Conservation (phyloP, 345 rosid genomes). For the Toxicodendron radicans region DNA sequence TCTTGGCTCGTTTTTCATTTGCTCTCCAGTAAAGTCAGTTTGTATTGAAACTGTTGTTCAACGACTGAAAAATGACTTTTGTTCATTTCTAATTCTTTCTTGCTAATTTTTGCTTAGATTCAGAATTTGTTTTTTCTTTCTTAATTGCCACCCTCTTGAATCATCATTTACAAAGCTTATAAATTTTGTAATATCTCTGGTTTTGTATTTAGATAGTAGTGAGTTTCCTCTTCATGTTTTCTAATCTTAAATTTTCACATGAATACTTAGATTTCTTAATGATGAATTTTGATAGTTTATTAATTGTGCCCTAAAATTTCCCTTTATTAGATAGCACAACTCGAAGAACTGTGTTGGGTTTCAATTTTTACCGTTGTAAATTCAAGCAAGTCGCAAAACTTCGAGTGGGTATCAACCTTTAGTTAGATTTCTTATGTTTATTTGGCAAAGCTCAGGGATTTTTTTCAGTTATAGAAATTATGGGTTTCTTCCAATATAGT, state of each 20-base stretch:
- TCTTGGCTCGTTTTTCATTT: neutral
- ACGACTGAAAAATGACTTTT: neutral
- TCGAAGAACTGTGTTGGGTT: neutral
- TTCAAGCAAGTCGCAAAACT: neutral
- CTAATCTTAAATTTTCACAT: neutral
- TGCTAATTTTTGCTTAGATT: neutral
- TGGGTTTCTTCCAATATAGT: slow-evolving; percentile 18
- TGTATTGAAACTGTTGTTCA: no score
- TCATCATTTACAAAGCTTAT: neutral
- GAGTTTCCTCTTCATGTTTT: neutral
- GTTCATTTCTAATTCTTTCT: neutral
- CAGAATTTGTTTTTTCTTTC: neutral
- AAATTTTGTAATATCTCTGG: neutral
- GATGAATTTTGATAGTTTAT: no score
- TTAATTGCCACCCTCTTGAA: neutral
- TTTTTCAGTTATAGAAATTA: slow-evolving; percentile 15
- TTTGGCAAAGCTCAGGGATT: neutral
- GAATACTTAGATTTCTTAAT: no score
- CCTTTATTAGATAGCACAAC: neutral
- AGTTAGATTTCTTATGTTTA: neutral
- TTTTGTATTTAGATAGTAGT: neutral
- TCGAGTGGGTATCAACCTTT: slow-evolving; percentile 1
- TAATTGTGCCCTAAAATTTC: no score
- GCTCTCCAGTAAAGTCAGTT: neutral
- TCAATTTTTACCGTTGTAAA: neutral